Conservation (phyloP, 129 eudicot genomes). For the Centella asiatica region DNA sequence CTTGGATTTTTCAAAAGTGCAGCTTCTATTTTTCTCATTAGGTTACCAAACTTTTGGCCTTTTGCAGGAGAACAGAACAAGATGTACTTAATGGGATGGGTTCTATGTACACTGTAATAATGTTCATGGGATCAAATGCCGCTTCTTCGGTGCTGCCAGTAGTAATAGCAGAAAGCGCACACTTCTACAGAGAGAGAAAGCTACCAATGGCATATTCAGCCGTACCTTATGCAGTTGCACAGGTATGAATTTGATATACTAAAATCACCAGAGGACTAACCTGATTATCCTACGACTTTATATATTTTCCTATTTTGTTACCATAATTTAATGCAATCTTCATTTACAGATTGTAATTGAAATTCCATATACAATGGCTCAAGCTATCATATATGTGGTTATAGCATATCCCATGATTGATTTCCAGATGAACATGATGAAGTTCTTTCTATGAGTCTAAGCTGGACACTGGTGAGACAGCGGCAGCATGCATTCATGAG, state of each 20-base stretch:
- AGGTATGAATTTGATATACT: slow-evolving; percentile 3
- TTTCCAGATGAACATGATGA: slow-evolving; percentile 13
- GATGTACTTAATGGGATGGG: no score
- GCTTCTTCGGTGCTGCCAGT: slow-evolving; percentile 21
- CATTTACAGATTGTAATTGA: slow-evolving; percentile 12
- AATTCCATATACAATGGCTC: slow-evolving; percentile 16
- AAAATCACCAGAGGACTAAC: no score
- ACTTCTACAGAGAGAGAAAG: slow-evolving; percentile 18
- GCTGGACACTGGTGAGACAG: no score
- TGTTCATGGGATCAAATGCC: background rate
- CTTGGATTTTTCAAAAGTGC: no score
- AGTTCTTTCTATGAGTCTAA: slow-evolving; percentile 14
- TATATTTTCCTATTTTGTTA: no score
- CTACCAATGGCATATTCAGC: slow-evolving; percentile 16
- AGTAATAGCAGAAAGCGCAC: slow-evolving; percentile 11
- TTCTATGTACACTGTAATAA: no score
- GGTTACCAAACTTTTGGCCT: no score
- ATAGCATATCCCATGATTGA: slow-evolving; percentile 20
- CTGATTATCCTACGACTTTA: no score
- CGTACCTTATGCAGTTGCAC: slow-evolving; percentile 21
- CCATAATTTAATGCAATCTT: no score
- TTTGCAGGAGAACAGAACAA: no score
- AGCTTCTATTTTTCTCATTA: no score
- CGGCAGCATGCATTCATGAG: no score
- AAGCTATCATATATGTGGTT: slow-evolving; percentile 8